Conservation (phyloP, 495 filamentous ascomycete genomes). For the Rostrohypoxylon terebratum region DNA sequence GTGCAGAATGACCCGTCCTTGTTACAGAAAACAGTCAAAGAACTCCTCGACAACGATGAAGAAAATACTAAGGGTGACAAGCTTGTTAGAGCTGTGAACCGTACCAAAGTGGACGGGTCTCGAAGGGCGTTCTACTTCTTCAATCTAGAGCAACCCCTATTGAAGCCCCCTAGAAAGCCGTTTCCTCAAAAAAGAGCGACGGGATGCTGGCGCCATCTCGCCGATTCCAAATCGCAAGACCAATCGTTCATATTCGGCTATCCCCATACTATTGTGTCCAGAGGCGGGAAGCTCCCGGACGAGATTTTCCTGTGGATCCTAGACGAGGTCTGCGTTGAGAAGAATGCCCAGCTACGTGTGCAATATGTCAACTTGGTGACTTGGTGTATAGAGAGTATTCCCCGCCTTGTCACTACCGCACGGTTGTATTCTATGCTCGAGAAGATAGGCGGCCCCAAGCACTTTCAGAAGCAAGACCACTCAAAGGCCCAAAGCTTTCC, state of each 20-base stretch:
- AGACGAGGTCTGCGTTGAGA: constrained; percentile 71
- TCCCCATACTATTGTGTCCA: constrained; percentile 68
- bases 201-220: constrained; percentile 55
- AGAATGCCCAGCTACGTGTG: constrained; percentile 68
- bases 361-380: constrained; percentile 69
- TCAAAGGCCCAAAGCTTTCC: constrained; percentile 31
- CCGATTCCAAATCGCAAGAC: constrained; percentile 64
- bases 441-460: constrained; percentile 54
- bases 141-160: constrained; percentile 47
- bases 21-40: constrained; percentile 53
- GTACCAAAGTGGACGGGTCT: constrained; percentile 75
- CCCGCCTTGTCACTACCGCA: constrained; percentile 53
- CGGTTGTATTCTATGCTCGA: constrained; percentile 56
- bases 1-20: constrained; percentile 38
- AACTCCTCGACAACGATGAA: constrained; percentile 63
- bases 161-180: constrained; percentile 37
- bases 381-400: constrained; percentile 53
- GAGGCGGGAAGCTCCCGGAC: constrained; percentile 68
- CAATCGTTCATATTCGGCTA: constrained; percentile 77
- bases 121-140: constrained; percentile 78
- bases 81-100: constrained; percentile 75
- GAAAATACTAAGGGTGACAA: constrained; percentile 67
- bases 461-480: constrained; percentile 38
- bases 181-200: constrained; percentile 51
- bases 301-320: constrained; percentile 81